Evolutionary conservation across 805 yeast genomes (phyloP).

Genomic region (Scheffersomyces ergatensis): DNA sequence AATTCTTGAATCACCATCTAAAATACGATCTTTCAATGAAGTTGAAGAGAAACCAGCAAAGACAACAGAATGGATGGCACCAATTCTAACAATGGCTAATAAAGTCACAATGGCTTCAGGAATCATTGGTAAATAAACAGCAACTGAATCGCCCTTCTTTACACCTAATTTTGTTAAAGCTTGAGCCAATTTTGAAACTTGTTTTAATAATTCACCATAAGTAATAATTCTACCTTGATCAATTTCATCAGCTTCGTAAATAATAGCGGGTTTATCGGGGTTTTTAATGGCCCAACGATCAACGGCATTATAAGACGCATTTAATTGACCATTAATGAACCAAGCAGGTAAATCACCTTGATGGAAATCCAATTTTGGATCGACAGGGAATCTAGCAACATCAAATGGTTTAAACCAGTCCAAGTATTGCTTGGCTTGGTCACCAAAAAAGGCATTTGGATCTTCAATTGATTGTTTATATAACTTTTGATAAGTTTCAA

Average conservation of each 20-base stretch:
- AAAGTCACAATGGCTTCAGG: conserved; percentile 95
- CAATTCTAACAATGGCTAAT: conserved; percentile 88
- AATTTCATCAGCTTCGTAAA: conserved; percentile 94
- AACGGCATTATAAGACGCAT: conserved; percentile 91
- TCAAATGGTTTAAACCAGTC: conserved; percentile 55
- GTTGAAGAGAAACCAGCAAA: conserved; percentile 97
- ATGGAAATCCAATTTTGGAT: conserved; percentile 46
- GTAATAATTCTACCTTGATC: conserved; percentile 70
- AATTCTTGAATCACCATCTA: conserved; percentile 80
- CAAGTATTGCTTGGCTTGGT: conserved; percentile 47
- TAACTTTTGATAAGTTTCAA: conserved; percentile 48
- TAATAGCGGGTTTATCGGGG: conserved; percentile 80
- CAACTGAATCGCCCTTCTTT: conserved; percentile 92
- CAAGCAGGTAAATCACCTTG: conserved; percentile 79
- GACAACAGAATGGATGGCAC: conserved; percentile 94
- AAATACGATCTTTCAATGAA: conserved; percentile 85
- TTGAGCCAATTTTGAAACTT: conserved; percentile 85
- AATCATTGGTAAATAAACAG: conserved; percentile 95
- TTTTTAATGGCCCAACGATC: conserved; percentile 90
- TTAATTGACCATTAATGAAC: conserved; percentile 91
- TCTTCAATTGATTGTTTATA: conserved; percentile 56
- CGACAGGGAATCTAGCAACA: conserved; percentile 43
- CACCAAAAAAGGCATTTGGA: conserved; percentile 56
- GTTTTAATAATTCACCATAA: conserved; percentile 79
- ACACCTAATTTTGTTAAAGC: conserved; percentile 84